Base-by-base conservation (phyloP, 305 asterid genomes). In the Rubia balearica region DNA sequence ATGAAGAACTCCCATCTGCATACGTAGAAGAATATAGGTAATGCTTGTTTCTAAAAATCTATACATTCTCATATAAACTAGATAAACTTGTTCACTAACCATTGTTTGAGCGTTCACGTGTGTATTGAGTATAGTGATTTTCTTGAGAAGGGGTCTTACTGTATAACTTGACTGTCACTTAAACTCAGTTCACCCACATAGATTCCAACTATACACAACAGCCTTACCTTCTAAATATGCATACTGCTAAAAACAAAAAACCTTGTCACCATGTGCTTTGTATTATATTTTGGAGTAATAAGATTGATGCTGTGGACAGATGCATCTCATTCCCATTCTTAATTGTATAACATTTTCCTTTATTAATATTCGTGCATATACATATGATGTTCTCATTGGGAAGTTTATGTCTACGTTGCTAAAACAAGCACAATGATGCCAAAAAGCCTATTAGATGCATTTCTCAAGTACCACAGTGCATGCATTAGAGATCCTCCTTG, bases 1-100 rank as follows among this genome's bases (percentile, higher is more conserved):
- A 93, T 81, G 96, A 93, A 72, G 98, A 90, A 81, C 96, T 93
- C 81, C 86, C 98, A 55, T 90, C 97, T 5, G 75, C 94, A 19
- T 93, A 86, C 71, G 76, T 90, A 62, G 98, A 93, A 81, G 98
- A 93, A 60, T 93, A 86, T 75, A 81, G 97, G 98, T 93, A 51
- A 89, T 71, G 64, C 64, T 49, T 61, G 63, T n/a, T 21, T 66
- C 45, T 17, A 12, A 42, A 61, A 40, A 49, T 21, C 21, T 49
- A 13, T 70, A 33, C 49, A 19, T 46, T 46, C 33, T 19, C 24
- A 13, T 60, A 7, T 60, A 19, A 45, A 17, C 38, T 48, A 27
- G 33, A 24, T 42, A 55, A 41, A 53, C 40, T 24, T 46, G 60
- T 40, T 38, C 59, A 19, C 41, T 36, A 2, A 38, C 3, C 67